Base-by-base conservation (phyloP, 1,139 yeast genomes). In the Nakaseomyces uthaithaninus region DNA sequence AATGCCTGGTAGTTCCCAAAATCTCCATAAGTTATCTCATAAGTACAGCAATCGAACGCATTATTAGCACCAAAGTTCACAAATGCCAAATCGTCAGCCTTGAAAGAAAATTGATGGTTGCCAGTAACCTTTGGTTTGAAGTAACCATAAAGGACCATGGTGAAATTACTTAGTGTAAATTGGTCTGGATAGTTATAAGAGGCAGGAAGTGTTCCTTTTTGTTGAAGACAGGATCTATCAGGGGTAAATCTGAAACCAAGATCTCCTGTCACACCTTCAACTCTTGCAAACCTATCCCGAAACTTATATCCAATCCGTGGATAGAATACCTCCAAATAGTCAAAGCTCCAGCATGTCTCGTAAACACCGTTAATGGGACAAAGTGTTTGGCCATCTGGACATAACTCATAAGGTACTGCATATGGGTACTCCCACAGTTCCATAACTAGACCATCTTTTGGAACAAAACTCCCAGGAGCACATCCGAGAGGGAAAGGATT, bases 91-190 rank as follows among this genome's bases (percentile, higher is more conserved):
- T 28, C 33, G 18, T 28, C 33, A 28, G 15, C 33, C 12, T 9
- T 8, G 20, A 28, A 17, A 3, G 33, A 9, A 11, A 28, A 28
- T 7, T 20, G 16, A 14, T 28, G 33, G 8, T 10, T 9, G 12
- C 33, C 33, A 17, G 33, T 28, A 9, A 28, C 22, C 23, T 28
- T 28, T 17, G 33, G 33, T 15, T 4, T 28, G 22, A 28, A 28
- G 33, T 28, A 28, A 16, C 33, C 33, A 14, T 28, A 28, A 7
- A 28, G 12, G 11, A 28, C 4, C 33, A 28, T 28, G 14, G 33
- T 28, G 14, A 28, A 28, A 15, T 28, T 28, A 18, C 23, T 28
- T 14, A 28, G 9, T 5, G 20, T 16, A 7, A 28, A 28, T 3
- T 9, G 12, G 5, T 28, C 8, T 3, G 10, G 4, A 14, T 28